Base-by-base conservation (phyloP, 2,329 filamentous ascomycete genomes). In the Trichoderma koningiopsis region DNA sequence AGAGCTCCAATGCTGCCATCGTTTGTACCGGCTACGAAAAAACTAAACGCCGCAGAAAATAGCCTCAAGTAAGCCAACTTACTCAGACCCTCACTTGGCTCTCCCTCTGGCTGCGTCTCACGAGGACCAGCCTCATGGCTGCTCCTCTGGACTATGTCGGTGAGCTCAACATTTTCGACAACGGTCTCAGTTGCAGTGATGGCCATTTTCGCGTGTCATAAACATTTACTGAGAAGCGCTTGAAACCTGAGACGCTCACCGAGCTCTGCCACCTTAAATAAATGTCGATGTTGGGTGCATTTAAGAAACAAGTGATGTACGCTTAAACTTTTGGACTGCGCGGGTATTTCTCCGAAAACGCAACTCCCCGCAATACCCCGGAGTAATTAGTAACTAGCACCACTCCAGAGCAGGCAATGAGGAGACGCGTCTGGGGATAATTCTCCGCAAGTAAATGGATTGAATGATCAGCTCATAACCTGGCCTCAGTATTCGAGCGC, bases 21-120 rank as follows among this genome's bases (percentile, higher is more conserved):
- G 68, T 90, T 91, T 59, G 87, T 81, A 0, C 89, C 89, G 0
- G 89, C 87, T 35, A 88, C 87, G 74, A 91, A 89, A 79, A 91
- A 91, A 0, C 87, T 88, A 71, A 89, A 85, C 0, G 84, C 85
- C 2, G 86, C 83, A 55, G 85, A 86, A 47, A 85, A 66, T 2
- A 90, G 77, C 74, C 87, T 89, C 43, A 86, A 70, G 24, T 80
- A 71, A 19, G 75, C 73, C 53, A 70, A 43, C 61, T 67, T 58
- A 70, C 74, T 73, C 63, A 78, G 63, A 31, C 24, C 7, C 16
- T 24, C 37, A n/a, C 31, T 10, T 10, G 57, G 58, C 52, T 37
- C 57, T 33, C 10, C 35, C 31, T 47, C 27, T n/a, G 68, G 59
- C n/a, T 29, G 49, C 10, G 16, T 31, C 49, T 64, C 61, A n/a